These are phyloP conservation scores for Kickxella alabastrina DNA, from an alignment of 192 early-diverging fungal species.

Conservation along the genomic window DNA sequence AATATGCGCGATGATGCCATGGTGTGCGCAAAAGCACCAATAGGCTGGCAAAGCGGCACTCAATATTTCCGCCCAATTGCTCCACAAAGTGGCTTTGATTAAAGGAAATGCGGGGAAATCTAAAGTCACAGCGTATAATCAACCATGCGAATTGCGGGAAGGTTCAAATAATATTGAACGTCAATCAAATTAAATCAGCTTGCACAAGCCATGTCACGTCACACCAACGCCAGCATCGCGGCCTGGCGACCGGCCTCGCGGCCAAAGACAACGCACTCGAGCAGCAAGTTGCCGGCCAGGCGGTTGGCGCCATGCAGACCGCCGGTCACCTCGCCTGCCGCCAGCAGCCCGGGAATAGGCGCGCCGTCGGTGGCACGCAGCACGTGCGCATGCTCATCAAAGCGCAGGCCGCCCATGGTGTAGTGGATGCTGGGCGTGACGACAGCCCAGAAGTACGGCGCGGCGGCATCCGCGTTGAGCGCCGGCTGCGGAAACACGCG, in stretches of 20 bases:
- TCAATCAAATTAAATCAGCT: no score
- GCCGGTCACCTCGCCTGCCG: conserved; percentile 90
- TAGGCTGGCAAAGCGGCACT: no score
- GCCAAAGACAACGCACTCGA: conserved; percentile 94
- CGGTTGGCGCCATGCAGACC: conserved; percentile 97
- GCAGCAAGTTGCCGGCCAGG: conserved; percentile 87
- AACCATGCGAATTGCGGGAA: no score
- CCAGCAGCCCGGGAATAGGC: conserved; percentile 79
- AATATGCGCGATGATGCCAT: no score
- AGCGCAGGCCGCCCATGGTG: conserved; percentile 69
- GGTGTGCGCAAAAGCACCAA: no score
- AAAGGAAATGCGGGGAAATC: no score
- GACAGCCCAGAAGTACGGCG: conserved; percentile 62
- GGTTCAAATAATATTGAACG: no score
- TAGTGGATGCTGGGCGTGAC: conserved; percentile 84
- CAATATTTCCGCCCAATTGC: no score
- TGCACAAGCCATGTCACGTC: no score
- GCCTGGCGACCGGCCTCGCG: conserved; percentile 75
- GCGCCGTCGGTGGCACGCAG: conserved; percentile 42
- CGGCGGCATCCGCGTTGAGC: conserved; percentile 32
- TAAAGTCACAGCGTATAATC: no score
- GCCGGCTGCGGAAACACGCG: conserved; percentile 62
- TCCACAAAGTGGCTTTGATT: no score
- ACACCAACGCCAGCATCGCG: no score
- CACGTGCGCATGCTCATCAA: conserved; percentile 26